Evolutionary conservation across 805 yeast genomes (phyloP).

Genomic region (Cyberlindnera petersonii): DNA sequence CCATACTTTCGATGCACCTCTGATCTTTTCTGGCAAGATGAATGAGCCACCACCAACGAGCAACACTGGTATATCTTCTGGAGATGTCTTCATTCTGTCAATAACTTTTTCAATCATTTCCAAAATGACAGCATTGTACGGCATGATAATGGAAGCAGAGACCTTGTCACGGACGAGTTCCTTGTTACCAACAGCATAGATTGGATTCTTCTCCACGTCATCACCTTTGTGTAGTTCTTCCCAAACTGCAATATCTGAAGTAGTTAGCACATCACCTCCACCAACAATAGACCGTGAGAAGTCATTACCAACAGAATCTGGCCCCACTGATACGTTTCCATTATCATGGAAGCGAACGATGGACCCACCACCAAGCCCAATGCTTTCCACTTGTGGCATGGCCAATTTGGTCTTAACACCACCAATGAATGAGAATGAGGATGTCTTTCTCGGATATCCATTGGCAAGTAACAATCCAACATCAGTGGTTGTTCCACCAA

Average conservation of each 20-base stretch:
- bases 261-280: constrained; percentile 40
- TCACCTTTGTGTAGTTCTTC: constrained; percentile 12
- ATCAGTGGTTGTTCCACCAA: constrained; percentile 50
- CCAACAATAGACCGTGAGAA: constrained; percentile 34
- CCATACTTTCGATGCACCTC: constrained; percentile 42
- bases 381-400: constrained; percentile 48
- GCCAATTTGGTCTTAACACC: constrained; percentile 47
- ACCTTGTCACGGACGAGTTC: constrained; percentile 25
- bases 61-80: constrained; percentile 40
- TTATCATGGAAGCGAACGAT: constrained; percentile 31
- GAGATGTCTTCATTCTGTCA: constrained; percentile 42
- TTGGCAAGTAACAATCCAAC: constrained; percentile 41
- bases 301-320: constrained; percentile 47
- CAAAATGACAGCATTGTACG: constrained; percentile 15
- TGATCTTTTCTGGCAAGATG: constrained; percentile 35
- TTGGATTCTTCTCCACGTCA: constrained; percentile 13
- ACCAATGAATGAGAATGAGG: constrained; percentile 41
- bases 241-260: constrained; percentile 36
- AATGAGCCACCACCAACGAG: constrained; percentile 52
- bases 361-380: constrained; percentile 52
- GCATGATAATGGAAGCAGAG: constrained; percentile 14
- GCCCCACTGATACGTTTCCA: constrained; percentile 36
- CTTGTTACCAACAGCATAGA: constrained; percentile 29
- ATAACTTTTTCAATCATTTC: constrained; percentile 32
- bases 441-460: constrained; percentile 46